A percentile compares a stretch with the other conserved stretches of the same genome.
Evolutionary conservation across 768 basidiomycete genomes (phyloP).

Genomic region (Xerocomus spinulosus): DNA sequence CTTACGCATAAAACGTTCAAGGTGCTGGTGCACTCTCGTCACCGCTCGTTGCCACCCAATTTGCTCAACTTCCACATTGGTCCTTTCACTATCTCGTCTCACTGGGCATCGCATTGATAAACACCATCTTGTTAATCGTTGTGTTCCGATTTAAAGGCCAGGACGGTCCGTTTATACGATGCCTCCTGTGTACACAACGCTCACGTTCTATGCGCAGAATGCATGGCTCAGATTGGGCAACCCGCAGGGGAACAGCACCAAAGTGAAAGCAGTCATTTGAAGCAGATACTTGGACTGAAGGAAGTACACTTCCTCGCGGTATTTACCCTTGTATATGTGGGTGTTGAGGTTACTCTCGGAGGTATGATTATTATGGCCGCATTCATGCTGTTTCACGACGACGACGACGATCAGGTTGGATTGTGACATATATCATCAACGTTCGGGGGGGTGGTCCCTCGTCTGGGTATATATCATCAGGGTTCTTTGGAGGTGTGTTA

Average conservation of each 20-base stretch:
- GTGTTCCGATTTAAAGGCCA: slow-evolving; percentile 70
- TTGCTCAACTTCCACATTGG: slow-evolving; percentile 62
- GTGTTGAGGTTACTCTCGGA: slow-evolving; percentile 54
- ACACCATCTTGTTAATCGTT: slow-evolving; percentile 44
- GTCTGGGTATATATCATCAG: slow-evolving; percentile 49
- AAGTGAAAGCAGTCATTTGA: slow-evolving; percentile 36
- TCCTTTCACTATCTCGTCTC: slow-evolving; percentile 75
- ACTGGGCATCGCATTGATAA: slow-evolving; percentile 58
- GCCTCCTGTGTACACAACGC: background rate
- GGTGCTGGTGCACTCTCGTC: slow-evolving; percentile 63
- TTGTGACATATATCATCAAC: slow-evolving; percentile 54
- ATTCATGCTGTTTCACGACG: background rate
- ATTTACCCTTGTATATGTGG: slow-evolving; percentile 65
- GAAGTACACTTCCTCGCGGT: slow-evolving; percentile 60
- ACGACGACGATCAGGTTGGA: slow-evolving; percentile 49
- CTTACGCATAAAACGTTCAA: slow-evolving; percentile 24
- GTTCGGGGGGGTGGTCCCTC: slow-evolving; percentile 42
- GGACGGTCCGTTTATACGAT: slow-evolving; percentile 46
- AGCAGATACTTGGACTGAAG: slow-evolving; percentile 48
- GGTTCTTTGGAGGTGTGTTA: slow-evolving; percentile 49
- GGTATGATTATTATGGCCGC: slow-evolving; percentile 23
- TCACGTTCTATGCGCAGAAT: slow-evolving; percentile 37
- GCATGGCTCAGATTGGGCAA: slow-evolving; percentile 51
- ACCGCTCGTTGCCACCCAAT: slow-evolving; percentile 80
- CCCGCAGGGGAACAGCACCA: slow-evolving; percentile 33